Evolutionary conservation across 2,329 filamentous ascomycete species (phyloP).

Genomic region (Mariannaea sp.): DNA sequence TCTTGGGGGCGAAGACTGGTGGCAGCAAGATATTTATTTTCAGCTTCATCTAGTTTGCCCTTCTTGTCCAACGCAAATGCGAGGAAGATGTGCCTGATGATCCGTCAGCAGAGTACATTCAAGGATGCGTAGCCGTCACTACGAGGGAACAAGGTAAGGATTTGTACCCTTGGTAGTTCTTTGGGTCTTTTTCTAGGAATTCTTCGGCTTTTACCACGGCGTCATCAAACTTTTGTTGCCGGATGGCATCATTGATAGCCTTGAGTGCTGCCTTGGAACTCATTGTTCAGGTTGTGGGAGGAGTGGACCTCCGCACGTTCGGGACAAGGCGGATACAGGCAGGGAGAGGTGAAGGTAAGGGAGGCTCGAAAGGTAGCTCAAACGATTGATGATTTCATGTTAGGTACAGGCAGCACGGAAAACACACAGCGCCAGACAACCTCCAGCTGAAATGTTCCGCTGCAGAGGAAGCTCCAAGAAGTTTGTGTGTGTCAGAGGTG

Average conservation of each 20-base stretch:
- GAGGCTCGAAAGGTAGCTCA: background rate
- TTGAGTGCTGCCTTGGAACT: slow-evolving; percentile 76
- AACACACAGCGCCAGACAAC: background rate
- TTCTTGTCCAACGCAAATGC: slow-evolving; percentile 84
- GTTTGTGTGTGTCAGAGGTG: background rate
- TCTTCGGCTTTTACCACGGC: slow-evolving; percentile 71
- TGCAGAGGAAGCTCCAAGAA: background rate
- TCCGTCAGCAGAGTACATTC: slow-evolving; percentile 19
- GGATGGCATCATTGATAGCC: slow-evolving; percentile 77
- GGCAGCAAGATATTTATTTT: slow-evolving; percentile 75
- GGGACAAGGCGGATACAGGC: background rate
- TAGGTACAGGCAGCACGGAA: background rate
- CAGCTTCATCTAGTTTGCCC: slow-evolving; percentile 71
- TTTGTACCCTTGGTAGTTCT: slow-evolving; percentile 81
- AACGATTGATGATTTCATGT: background rate
- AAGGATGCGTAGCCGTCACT: slow-evolving; percentile 14
- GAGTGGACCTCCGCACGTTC: slow-evolving; percentile 27
- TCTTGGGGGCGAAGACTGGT: slow-evolving; percentile 74
- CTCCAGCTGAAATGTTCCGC: background rate
- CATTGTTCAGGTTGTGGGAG: slow-evolving; percentile 45
- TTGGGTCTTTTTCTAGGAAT: slow-evolving; percentile 72
- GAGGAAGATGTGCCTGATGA: slow-evolving; percentile 74
- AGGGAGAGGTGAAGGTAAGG: background rate
- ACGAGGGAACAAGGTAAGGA: background rate
- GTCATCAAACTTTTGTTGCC: slow-evolving; percentile 78